Evolutionary conservation across 192 early-diverging fungal genomes (phyloP).

Genomic region (Coemansia sp.): DNA sequence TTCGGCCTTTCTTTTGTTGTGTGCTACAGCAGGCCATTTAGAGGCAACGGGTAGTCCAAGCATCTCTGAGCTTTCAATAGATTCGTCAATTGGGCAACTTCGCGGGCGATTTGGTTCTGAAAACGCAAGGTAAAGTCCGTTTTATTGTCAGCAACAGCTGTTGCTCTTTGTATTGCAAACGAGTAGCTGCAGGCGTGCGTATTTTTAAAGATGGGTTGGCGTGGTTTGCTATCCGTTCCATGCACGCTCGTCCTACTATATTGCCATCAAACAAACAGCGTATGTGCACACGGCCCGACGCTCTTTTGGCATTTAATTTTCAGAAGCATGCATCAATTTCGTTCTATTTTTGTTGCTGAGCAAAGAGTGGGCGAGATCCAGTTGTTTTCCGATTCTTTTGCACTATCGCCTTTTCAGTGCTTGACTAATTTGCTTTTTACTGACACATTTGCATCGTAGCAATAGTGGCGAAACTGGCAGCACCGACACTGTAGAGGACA

Average conservation of each 20-base stretch:
- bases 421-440: background rate
- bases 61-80: constrained; percentile 52
- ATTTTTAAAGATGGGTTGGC: background rate
- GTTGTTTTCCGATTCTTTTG: constrained; percentile 6
- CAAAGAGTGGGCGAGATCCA: background rate
- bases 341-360: background rate
- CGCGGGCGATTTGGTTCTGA: constrained; percentile 27
- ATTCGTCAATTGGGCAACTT: constrained; percentile 49
- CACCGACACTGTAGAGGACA: constrained; percentile 11
- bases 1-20: background rate
- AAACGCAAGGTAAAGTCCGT: constrained; percentile 36
- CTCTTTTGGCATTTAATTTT: background rate
- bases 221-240: background rate
- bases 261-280: background rate
- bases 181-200: background rate
- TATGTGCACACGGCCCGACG: background rate
- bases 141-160: background rate
- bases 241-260: constrained; percentile 11
- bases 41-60: constrained; percentile 33
- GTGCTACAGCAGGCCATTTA: constrained; percentile 8
- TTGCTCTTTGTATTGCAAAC: constrained; percentile 1
- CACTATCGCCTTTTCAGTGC: background rate
- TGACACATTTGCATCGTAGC: background rate
- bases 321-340: background rate
- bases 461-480: constrained; percentile 20